Conservation (phyloP, 192 early-diverging fungal species). For the Thamnidium elegans region DNA sequence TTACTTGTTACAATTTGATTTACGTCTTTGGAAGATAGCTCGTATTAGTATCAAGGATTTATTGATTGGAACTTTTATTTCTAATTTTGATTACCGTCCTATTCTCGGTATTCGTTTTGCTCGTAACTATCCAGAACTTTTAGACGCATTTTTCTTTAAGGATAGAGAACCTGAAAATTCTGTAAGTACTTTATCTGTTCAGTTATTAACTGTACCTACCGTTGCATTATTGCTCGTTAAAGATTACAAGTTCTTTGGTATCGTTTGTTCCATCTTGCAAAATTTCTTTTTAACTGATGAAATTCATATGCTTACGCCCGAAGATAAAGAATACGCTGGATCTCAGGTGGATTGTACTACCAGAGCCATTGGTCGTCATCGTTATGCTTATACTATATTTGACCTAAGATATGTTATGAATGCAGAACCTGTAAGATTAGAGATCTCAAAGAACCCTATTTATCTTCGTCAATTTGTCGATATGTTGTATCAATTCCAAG, state of each 20-base stretch:
- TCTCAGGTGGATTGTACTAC: constrained; percentile 63
- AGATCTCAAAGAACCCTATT: constrained; percentile 52
- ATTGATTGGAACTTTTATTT: constrained; percentile 82
- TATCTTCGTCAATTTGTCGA: constrained; percentile 75
- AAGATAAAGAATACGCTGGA: constrained; percentile 22
- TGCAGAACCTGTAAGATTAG: constrained; percentile 55
- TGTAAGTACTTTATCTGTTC: constrained; percentile 86
- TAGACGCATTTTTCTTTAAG: constrained; percentile 74
- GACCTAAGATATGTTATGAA: constrained; percentile 77
- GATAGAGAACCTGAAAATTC: constrained; percentile 90
- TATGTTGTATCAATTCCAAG: constrained; percentile 83
- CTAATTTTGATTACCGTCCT: constrained; percentile 75
- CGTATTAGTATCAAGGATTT: constrained; percentile 77
- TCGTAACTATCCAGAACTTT: constrained; percentile 78
- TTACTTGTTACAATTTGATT: constrained; percentile 80
- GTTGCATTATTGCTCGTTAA: constrained; percentile 79
- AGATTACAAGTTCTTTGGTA: constrained; percentile 73
- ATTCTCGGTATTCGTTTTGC: constrained; percentile 70
- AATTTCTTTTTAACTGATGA: constrained; percentile 72
- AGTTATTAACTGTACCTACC: constrained; percentile 91
- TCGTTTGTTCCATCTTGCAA: constrained; percentile 73
- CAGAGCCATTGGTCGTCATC: constrained; percentile 64
- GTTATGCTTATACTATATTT: constrained; percentile 81
- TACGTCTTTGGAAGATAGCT: constrained; percentile 86
- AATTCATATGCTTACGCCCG: constrained; percentile 52